phyloP scores from a whole-genome alignment of 2,329 filamentous ascomycete species.

The Chaetomium sp. region DNA sequence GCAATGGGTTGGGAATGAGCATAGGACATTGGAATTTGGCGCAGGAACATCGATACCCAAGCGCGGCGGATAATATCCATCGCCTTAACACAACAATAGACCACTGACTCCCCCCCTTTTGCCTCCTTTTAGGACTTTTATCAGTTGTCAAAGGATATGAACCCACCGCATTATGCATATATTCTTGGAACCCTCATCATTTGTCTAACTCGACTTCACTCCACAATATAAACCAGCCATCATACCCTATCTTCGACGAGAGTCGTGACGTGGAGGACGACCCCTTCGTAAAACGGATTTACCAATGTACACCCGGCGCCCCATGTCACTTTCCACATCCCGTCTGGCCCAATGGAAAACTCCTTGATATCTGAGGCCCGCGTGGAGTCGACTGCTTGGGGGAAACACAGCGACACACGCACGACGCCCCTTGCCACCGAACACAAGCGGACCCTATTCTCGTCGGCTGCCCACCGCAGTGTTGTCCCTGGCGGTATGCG shows the following conservation, averaged over 20 bases:
- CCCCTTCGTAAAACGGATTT: slow-evolving; percentile 7
- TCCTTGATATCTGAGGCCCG: slow-evolving; percentile 2
- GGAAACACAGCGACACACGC: neutral
- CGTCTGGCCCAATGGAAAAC: slow-evolving; percentile 21
- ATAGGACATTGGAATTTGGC: slow-evolving; percentile 1
- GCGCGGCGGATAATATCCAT: no score
- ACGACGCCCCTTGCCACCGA: slow-evolving; percentile 15
- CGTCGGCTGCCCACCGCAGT: slow-evolving; percentile 4
- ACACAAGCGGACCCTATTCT: slow-evolving; percentile 10
- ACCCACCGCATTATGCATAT: no score
- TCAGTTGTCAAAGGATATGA: no score
- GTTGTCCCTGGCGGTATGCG: slow-evolving; percentile 7
- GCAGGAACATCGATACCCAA: neutral
- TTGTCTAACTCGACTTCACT: neutral
- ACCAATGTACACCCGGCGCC: slow-evolving; percentile 8
- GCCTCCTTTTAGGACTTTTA: no score
- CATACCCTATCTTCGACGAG: neutral
- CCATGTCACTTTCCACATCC: slow-evolving; percentile 26
- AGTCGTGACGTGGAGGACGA: slow-evolving; percentile 13
- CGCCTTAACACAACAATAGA: no score
- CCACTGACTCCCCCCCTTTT: no score
- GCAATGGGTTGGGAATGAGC: neutral
- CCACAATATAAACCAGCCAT: neutral
- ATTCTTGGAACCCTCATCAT: no score
- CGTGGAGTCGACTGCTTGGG: no score